These are phyloP conservation scores for Bipolaris oryzae DNA, from an alignment of 2,329 filamentous ascomycete species.

Conservation along the genomic window DNA sequence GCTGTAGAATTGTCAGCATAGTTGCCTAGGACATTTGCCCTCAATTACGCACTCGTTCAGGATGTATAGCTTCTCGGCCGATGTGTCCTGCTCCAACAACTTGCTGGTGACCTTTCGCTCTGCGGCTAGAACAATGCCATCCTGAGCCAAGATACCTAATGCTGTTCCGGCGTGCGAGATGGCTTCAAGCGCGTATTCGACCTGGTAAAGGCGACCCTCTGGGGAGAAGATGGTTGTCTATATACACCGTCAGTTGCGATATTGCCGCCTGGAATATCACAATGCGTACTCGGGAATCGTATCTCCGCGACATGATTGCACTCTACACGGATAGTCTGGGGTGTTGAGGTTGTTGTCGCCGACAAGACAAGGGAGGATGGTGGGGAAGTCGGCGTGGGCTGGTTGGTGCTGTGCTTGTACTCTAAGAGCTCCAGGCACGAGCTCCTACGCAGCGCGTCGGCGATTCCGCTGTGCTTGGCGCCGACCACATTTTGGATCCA, in stretches of 20 bases:
- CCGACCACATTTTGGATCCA: constrained; percentile 37
- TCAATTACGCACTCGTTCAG: constrained; percentile 82
- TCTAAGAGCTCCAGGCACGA: constrained; percentile 47
- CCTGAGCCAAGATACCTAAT: constrained; percentile 93
- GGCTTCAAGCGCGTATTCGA: constrained; percentile 98
- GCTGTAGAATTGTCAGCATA: constrained; percentile 56
- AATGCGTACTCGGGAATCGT: constrained; percentile 86
- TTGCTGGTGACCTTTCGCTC: constrained; percentile 99
- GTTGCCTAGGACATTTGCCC: background rate
- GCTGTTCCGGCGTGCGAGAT: constrained; percentile 98
- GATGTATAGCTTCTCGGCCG: constrained; percentile 99
- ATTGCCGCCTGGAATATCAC: constrained; percentile 6
- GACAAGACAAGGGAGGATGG: constrained; percentile 22
- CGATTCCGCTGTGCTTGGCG: constrained; percentile 31
- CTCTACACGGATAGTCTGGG: constrained; percentile 11
- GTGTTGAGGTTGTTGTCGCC: constrained; percentile 12
- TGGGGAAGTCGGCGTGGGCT: constrained; percentile 30
- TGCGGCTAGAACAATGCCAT: constrained; percentile 96
- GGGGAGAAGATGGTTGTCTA: constrained; percentile 99
- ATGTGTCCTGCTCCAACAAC: constrained; percentile 98
- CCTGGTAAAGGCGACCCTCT: constrained; percentile 96
- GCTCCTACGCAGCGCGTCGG: constrained; percentile 43
- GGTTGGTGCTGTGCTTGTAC: constrained; percentile 28
- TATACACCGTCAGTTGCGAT: constrained; percentile 31
- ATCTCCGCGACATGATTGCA: constrained; percentile 85